These are phyloP conservation scores for Apophysomyces sp. DNA, from an alignment of 371 early-diverging fungal genomes.

Conservation along the genomic window DNA sequence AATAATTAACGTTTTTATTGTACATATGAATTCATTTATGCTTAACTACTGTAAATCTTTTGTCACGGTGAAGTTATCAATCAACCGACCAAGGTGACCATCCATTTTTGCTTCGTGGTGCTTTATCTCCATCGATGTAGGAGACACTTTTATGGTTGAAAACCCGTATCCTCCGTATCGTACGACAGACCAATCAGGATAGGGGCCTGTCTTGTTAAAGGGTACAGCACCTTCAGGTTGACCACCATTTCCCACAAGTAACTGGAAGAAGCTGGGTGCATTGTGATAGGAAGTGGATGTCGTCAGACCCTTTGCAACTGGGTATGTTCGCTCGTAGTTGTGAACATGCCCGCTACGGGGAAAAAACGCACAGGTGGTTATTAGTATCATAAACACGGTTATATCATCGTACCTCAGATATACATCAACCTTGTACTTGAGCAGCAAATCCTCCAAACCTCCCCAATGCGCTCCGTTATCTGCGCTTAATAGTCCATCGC, in stretches of 20 bases:
- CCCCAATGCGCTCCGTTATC: conserved; percentile 10
- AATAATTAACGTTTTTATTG: too few species aligned
- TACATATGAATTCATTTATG: background rate
- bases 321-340: conserved; percentile 43
- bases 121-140: conserved; percentile 16
- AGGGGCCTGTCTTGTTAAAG: conserved; percentile 26
- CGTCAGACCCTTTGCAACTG: conserved; percentile 24
- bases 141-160: conserved; percentile 33
- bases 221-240: conserved; percentile 26
- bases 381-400: background rate
- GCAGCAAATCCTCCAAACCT: conserved; percentile 16
- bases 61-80: conserved; percentile 31
- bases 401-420: conserved; percentile 28
- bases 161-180: conserved; percentile 39
- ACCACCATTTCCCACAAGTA: conserved; percentile 41
- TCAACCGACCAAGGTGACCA: conserved; percentile 27
- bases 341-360: conserved; percentile 33
- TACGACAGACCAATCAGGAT: conserved; percentile 34
- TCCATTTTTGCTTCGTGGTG: conserved; percentile 29
- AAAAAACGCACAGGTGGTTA: background rate
- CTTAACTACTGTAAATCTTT: conserved; percentile 11
- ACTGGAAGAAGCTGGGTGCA: conserved; percentile 34
- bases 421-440: conserved; percentile 25
- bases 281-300: conserved; percentile 32
- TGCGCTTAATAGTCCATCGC: conserved; percentile 16